phyloP scores from a whole-genome alignment of 345 rosid species.

The Anastatica hierochuntica region DNA sequence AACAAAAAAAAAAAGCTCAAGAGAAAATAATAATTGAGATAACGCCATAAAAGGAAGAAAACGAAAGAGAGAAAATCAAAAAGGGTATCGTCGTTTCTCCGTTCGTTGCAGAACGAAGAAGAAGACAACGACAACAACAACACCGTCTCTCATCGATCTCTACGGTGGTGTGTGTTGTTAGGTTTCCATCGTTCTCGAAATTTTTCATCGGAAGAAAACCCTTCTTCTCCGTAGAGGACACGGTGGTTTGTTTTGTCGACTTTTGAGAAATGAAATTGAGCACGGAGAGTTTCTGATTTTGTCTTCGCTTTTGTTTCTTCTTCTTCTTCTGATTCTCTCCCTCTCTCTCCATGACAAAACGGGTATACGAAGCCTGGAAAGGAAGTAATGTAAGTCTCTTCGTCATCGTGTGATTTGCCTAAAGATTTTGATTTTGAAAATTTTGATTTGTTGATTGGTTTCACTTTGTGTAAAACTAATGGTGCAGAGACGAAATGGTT shows the following conservation, averaged over 20 bases:
- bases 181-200: not conserved
- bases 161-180: slow-evolving; percentile 12
- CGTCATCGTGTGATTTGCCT: too few species aligned
- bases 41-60: not conserved
- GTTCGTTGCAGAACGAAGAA: slow-evolving; percentile 1
- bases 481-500: not conserved
- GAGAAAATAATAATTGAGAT: too few species aligned
- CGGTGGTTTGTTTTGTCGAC: too few species aligned
- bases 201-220: not conserved
- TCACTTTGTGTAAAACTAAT: not conserved
- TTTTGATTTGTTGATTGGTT: too few species aligned
- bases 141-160: slow-evolving; percentile 3
- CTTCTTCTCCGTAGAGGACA: too few species aligned
- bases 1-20: slow-evolving; percentile 6
- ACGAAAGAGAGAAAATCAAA: not conserved
- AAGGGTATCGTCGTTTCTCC: too few species aligned
- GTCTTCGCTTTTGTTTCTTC: too few species aligned
- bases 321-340: not conserved
- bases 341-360: not conserved
- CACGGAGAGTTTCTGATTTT: too few species aligned
- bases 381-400: not conserved
- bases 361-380: not conserved
- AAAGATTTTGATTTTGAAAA: too few species aligned
- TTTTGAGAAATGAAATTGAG: too few species aligned
- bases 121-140: too few species aligned